These are phyloP conservation scores for Penicillium olsonii DNA, from an alignment of 2,329 filamentous ascomycete species.

Conservation along the genomic window DNA sequence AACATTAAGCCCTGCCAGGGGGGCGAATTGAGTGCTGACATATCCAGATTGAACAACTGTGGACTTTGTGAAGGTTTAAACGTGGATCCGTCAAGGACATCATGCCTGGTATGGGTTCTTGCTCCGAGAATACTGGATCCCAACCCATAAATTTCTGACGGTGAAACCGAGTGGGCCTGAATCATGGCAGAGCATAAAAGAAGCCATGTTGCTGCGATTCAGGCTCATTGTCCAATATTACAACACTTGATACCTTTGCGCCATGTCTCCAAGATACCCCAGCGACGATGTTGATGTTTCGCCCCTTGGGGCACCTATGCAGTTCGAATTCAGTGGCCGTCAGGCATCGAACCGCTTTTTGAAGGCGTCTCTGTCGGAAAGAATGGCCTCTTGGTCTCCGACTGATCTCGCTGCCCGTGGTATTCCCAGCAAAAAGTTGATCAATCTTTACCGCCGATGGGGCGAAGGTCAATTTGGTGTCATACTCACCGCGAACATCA, in stretches of 20 bases:
- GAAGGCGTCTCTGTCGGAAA: conserved; percentile 69
- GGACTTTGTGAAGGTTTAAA: neutral
- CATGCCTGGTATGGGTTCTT: neutral
- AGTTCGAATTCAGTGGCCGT: conserved; percentile 54
- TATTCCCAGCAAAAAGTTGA: conserved; percentile 54
- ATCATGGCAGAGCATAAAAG: neutral
- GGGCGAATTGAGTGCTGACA: neutral
- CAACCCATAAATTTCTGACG: neutral
- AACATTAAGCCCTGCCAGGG: neutral
- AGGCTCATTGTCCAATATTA: neutral
- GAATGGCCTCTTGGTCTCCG: conserved; percentile 61
- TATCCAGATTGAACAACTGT: neutral
- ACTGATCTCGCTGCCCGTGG: conserved; percentile 55
- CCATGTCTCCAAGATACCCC: conserved; percentile 1
- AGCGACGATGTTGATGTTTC: conserved; percentile 29
- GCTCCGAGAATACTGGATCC: neutral
- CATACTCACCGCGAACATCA: conserved; percentile 30
- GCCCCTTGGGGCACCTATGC: conserved; percentile 50
- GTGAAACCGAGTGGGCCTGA: conserved; percentile 1
- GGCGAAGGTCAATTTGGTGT: conserved; percentile 16
- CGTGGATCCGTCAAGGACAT: conserved; percentile 1
- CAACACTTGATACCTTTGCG: neutral
- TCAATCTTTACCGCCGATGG: conserved; percentile 54
- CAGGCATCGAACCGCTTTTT: conserved; percentile 66
- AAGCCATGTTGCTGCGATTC: neutral